Base-by-base conservation (phyloP, 169 alveolate genomes). In the Plasmodium coatneyi region DNA sequence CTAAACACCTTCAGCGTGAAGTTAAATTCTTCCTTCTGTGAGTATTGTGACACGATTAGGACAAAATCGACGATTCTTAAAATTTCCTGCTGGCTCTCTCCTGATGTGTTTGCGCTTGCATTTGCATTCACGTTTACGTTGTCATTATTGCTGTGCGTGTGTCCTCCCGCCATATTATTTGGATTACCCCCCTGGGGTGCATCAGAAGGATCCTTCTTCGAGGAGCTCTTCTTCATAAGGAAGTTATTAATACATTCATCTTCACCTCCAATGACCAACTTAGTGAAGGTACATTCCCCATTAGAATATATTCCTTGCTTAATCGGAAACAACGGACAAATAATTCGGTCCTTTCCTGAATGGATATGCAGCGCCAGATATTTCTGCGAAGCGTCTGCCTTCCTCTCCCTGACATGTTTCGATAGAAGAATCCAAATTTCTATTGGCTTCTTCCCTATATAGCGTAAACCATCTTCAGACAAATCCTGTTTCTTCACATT, bases 281-380 rank as follows among this genome's bases (percentile, higher is more conserved):
- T 97, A 30, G 95, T 94, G 83, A 97, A 92, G 14, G 97, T 95
- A 72, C 97, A 95, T 49, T 97, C 98, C 43, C 98, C 97, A 84
- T 97, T 97, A 60, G 95, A 92, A 76, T 97, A 97, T 3, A 96
- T 95, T 39, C 98, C 98, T 82, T 97, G 97, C 43, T 96, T 94
- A 25, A 89, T 96, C 10, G 98, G 98, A 60, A 93, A 83, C 32
- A 95, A 71, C 1, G 98, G 98, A 60, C 97, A 96, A n/a, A 96
- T 39, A 5, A 96, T 96, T 36, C 96, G 86, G n/a, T 82, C 93
- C 14, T 79, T 79, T 34, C 96, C 93, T 71, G 95, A 92, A 83
- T 95, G 96, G 16, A 95, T 74, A 66, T 97, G 98, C 71, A 96
- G 74, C 9, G 98, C 97, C 83, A 97, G 83, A 52, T 97, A 97